phyloP scores from a whole-genome alignment of 139 green algal species.

The Ettlia oleoabundans region DNA sequence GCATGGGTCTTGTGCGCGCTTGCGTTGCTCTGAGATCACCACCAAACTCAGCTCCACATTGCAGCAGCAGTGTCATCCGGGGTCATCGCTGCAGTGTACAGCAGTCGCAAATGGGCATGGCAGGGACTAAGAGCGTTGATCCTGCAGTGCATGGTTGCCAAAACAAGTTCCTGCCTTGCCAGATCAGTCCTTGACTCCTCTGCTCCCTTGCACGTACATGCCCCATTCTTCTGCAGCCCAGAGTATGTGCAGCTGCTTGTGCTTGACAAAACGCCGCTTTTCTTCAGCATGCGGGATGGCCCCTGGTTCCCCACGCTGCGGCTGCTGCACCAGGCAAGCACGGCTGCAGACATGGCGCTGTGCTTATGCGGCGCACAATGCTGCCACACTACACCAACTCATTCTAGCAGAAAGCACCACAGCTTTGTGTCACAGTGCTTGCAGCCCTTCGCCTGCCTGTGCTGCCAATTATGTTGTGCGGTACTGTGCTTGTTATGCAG shows the following conservation, averaged over 20 bases:
- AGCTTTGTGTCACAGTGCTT: not conserved
- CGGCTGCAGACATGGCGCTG: not conserved
- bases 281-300: conserved; percentile 92
- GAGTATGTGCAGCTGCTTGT: conserved; percentile 89
- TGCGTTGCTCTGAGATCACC: too few relatives aligned
- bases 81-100: too few relatives aligned
- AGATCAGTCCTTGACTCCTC: not conserved
- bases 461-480: too few relatives aligned
- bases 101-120: too few relatives aligned
- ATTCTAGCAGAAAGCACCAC: too few relatives aligned
- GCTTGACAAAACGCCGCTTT: conserved; percentile 83
- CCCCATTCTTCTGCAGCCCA: conserved; percentile 53
- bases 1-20: not conserved
- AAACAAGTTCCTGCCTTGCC: not conserved
- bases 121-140: too few relatives aligned
- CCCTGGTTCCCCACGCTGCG: conserved; percentile 95
- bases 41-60: too few relatives aligned
- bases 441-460: not conserved
- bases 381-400: too few relatives aligned
- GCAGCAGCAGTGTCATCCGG: too few relatives aligned
- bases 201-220: not conserved
- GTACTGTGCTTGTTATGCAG: too few relatives aligned
- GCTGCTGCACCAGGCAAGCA: conserved; percentile 70
- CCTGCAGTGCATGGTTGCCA: too few relatives aligned
- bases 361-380: not conserved